Evolutionary conservation across 768 basidiomycete species (phyloP).

Genomic region (Piloderma croceum): DNA sequence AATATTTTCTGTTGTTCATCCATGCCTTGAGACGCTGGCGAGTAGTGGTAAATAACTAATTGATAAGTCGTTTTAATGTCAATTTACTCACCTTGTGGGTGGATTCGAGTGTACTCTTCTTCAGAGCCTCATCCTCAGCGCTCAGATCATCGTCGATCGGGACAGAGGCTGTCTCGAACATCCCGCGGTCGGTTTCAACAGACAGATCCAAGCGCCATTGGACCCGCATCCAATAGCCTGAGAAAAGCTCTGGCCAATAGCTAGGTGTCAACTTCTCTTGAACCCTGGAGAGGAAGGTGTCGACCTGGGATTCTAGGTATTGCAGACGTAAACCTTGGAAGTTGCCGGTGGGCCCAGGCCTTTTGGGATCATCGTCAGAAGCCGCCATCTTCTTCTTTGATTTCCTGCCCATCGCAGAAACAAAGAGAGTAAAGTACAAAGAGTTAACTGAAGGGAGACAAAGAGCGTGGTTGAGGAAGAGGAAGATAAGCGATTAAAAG

Average conservation of each 20-base stretch:
- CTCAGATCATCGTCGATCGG: background rate
- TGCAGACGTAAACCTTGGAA: background rate
- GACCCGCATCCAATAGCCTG: background rate
- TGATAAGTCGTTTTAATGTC: background rate
- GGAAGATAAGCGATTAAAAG: too few species aligned
- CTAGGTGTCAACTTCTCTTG: background rate
- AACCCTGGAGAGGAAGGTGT: background rate
- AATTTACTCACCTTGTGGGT: background rate
- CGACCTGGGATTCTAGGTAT: background rate
- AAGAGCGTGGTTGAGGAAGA: too few species aligned
- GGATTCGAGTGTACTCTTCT: background rate
- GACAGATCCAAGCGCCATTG: background rate
- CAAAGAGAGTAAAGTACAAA: too few species aligned
- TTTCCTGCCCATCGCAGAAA: too few species aligned
- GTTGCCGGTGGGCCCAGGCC: background rate
- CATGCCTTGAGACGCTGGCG: background rate
- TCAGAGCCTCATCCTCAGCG: background rate
- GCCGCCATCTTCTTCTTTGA: background rate
- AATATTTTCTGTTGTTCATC: background rate
- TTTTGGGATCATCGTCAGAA: background rate
- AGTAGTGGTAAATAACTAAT: background rate
- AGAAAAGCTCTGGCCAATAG: background rate
- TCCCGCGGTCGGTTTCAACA: background rate
- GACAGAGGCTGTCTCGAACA: background rate
- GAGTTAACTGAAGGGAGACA: too few species aligned